Evolutionary conservation across 2,329 filamentous ascomycete genomes (phyloP), one percentile per base, ranked within the genome.

Genomic region (Ophiostoma sp.): DNA sequence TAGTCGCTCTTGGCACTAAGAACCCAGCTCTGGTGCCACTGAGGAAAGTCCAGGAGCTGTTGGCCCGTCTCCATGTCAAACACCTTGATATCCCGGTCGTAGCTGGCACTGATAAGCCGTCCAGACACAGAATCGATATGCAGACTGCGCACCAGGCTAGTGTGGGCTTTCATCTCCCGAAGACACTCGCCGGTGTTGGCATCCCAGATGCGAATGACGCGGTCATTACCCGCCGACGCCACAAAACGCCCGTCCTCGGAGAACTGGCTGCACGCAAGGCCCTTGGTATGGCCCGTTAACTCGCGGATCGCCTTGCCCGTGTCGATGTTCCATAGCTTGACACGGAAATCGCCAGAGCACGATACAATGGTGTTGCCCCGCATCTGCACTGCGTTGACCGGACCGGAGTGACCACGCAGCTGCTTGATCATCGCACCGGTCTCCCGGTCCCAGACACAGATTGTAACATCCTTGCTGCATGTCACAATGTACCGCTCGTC

Each of bases 1-100:
- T 98, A 98, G 76, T 99, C 94, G 71, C 91, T 93, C 83, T 97
- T 97, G 66, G 95, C 95, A 72, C 92, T 93, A 69, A 99, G 81
- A 75, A 99, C 96, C 95, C 95, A 99, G 78, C 92, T 96, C 11
- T 90, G 89, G 69, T 97, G 96, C 93, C 93, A 98, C 73, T 91
- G 88, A n/a, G 93, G 91, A 74, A 97, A 94, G 73, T 93, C 89
- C 71, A 96, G 86, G 70, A 94, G 84, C 73, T 92, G 84, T 64
- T 88, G 81, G 45, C 93, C 94, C 2, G 89, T 89, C 72, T 89
- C 87, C 79, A 95, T 90, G 76, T 97, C 91, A 78, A 93, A 97
- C 1, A 98, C 92, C 76, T 96, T 96, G 76, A 99, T 93, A 74
- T 94, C 93, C 74, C 92, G 91, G 76, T 99, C 95, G 77, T 99